phyloP scores from a whole-genome alignment of 2,329 filamentous ascomycete species.

The Fusarium duplospermum region DNA sequence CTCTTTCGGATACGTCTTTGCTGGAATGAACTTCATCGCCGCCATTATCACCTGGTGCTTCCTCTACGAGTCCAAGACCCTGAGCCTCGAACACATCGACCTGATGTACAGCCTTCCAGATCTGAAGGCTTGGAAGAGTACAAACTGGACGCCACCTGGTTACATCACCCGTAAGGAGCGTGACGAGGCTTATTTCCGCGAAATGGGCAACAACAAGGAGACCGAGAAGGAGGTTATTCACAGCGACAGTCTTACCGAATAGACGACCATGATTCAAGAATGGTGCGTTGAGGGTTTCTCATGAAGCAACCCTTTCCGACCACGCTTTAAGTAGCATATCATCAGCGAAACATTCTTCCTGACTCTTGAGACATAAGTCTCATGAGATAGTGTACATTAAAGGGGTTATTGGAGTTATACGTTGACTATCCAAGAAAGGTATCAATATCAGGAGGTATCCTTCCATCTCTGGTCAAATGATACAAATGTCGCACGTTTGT shows the following conservation, averaged over 20 bases:
- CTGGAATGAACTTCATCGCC: constrained; percentile 68
- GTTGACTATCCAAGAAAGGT: neutral
- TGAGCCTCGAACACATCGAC: constrained; percentile 76
- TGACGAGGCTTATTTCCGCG: constrained; percentile 42
- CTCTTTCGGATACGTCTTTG: constrained; percentile 73
- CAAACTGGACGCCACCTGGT: constrained; percentile 60
- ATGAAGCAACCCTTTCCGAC: neutral
- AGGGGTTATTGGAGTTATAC: neutral
- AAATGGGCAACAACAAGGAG: neutral
- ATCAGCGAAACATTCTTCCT: neutral
- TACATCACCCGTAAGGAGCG: constrained; percentile 52
- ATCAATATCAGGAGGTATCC: neutral
- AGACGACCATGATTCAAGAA: neutral
- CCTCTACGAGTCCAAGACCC: constrained; percentile 71
- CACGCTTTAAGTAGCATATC: neutral
- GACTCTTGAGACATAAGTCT: neutral
- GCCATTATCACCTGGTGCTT: constrained; percentile 74
- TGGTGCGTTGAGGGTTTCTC: neutral
- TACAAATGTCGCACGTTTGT: neutral
- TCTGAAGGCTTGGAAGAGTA: constrained; percentile 69
- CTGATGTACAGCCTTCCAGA: constrained; percentile 70
- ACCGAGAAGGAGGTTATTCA: constrained; percentile 15
- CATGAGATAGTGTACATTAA: neutral
- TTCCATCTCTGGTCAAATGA: neutral
- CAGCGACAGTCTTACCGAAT: constrained; percentile 2